A percentile compares a stretch with the other conserved stretches of the same genome.
These are phyloP conservation scores for Yamadazyma membranifaciens DNA, from an alignment of 1,139 yeast genomes.

Conservation along the genomic window DNA sequence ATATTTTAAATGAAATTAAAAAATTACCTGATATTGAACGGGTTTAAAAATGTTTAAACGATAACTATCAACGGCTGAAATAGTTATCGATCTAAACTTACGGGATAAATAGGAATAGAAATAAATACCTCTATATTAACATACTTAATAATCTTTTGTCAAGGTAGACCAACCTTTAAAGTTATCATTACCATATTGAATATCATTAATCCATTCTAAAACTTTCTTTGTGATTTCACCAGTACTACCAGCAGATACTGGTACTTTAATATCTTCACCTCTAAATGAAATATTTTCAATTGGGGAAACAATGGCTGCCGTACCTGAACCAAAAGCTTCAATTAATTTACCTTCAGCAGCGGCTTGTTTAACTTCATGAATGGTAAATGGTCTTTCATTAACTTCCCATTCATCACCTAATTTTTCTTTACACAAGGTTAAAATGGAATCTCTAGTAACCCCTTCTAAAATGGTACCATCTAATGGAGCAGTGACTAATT, in stretches of 20 bases:
- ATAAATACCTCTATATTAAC: not conserved
- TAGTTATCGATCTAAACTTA: too few species aligned
- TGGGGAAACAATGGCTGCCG: conserved; percentile 96
- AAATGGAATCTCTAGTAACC: conserved; percentile 89
- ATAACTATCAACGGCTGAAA: too few species aligned
- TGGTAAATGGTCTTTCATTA: conserved; percentile 79
- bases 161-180: conserved; percentile 62
- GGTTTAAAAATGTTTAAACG: conserved; percentile 15
- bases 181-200: conserved; percentile 83
- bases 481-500: conserved; percentile 91
- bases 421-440: conserved; percentile 71
- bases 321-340: conserved; percentile 96
- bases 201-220: conserved; percentile 79
- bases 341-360: conserved; percentile 78
- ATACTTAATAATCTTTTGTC: conserved; percentile 22
- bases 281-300: conserved; percentile 82
- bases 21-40: conserved; percentile 53
- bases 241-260: conserved; percentile 69
- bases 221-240: conserved; percentile 79
- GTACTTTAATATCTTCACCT: conserved; percentile 70
- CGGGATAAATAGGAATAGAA: too few species aligned
- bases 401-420: conserved; percentile 78
- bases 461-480: conserved; percentile 98
- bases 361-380: conserved; percentile 73
- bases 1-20: conserved; percentile 71